phyloP scores from a whole-genome alignment of 805 yeast genomes.

The Candida endomychidarum region DNA sequence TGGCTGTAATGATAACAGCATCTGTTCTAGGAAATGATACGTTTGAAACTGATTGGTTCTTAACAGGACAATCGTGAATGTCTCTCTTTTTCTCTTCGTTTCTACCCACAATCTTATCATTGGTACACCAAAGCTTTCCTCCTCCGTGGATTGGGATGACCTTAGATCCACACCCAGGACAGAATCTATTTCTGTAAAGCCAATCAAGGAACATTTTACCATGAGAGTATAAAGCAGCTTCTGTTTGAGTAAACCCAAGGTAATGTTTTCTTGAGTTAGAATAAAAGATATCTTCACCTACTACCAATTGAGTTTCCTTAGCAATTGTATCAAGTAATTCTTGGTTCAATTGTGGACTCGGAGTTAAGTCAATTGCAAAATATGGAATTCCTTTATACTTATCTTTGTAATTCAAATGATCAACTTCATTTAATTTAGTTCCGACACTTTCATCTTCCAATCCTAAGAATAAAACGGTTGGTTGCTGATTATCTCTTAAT shows the following conservation, averaged over 20 bases:
- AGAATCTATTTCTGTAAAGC: slow-evolving; percentile 68
- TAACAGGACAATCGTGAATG: slow-evolving; percentile 35
- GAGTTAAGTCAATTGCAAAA: slow-evolving; percentile 59
- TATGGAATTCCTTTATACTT: slow-evolving; percentile 61
- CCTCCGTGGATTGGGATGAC: slow-evolving; percentile 69
- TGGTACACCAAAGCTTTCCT: slow-evolving; percentile 55
- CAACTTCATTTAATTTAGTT: slow-evolving; percentile 26
- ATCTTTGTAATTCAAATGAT: slow-evolving; percentile 42
- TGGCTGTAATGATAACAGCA: slow-evolving; percentile 81
- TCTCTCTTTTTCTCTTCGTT: slow-evolving; percentile 15
- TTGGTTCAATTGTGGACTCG: slow-evolving; percentile 40
- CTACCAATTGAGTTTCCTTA: slow-evolving; percentile 11
- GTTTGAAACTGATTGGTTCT: slow-evolving; percentile 55
- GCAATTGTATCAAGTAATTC: slow-evolving; percentile 27
- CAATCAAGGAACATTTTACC: slow-evolving; percentile 85
- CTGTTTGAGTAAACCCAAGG: slow-evolving; percentile 35
- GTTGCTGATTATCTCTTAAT: slow-evolving; percentile 37
- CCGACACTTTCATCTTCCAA: slow-evolving; percentile 47
- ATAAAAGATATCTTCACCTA: slow-evolving; percentile 22
- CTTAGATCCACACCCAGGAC: slow-evolving; percentile 82
- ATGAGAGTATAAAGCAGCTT: slow-evolving; percentile 74
- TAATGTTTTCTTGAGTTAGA: slow-evolving; percentile 37
- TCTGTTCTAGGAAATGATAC: slow-evolving; percentile 92
- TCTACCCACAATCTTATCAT: slow-evolving; percentile 12
- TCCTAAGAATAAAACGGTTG: slow-evolving; percentile 45